These are phyloP conservation scores for Colletotrichum magnum DNA, from an alignment of 2,329 filamentous ascomycete genomes.

Conservation along the genomic window DNA sequence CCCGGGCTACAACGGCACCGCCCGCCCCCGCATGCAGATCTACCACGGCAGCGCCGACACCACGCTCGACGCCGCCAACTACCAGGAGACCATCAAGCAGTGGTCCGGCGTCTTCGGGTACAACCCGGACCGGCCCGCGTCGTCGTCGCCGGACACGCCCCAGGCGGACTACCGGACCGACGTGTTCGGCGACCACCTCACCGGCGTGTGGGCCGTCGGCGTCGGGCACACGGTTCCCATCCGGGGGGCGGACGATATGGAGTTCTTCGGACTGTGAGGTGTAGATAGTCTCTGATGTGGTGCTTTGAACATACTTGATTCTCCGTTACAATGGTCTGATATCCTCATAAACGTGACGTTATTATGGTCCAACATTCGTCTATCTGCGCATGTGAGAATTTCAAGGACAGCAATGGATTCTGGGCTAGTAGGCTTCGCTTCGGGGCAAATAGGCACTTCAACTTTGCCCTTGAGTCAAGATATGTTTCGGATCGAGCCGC, in stretches of 20 bases:
- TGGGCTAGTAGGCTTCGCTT: no score
- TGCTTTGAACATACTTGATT: slow-evolving; percentile 16
- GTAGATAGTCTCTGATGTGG: neutral
- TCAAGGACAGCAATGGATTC: no score
- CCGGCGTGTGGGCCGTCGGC: slow-evolving; percentile 45
- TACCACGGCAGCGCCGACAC: slow-evolving; percentile 69
- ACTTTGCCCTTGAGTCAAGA: no score
- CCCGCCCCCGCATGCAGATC: slow-evolving; percentile 70
- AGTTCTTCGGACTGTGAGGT: slow-evolving; percentile 35
- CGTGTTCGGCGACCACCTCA: slow-evolving; percentile 53
- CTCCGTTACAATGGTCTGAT: neutral
- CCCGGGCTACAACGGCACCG: slow-evolving; percentile 61
- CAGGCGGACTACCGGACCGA: slow-evolving; percentile 55
- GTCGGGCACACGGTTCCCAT: slow-evolving; percentile 44
- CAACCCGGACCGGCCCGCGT: slow-evolving; percentile 47
- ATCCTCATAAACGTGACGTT: neutral
- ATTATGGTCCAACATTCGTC: no score
- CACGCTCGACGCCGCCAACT: slow-evolving; percentile 66
- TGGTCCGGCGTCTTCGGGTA: slow-evolving; percentile 67
- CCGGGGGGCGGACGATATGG: slow-evolving; percentile 38
- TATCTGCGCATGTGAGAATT: no score
- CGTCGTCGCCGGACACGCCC: slow-evolving; percentile 51
- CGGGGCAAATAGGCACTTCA: no score
- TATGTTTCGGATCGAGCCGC: no score
- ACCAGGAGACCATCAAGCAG: slow-evolving; percentile 70